phyloP scores from a whole-genome alignment of 2,329 filamentous ascomycete species.

The Gnomoniopsis smithogilvyi region DNA sequence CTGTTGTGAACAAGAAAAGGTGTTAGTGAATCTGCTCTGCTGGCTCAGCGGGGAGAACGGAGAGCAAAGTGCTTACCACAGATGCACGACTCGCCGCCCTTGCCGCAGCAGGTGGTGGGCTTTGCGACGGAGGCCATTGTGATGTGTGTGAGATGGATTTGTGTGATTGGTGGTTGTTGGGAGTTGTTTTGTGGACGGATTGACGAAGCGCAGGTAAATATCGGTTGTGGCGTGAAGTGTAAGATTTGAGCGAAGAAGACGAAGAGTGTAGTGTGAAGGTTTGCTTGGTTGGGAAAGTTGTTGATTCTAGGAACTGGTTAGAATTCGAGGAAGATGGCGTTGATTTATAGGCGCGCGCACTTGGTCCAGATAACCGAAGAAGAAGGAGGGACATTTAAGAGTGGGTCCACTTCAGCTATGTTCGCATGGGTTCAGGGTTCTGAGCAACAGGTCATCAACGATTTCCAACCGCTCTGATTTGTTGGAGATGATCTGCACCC shows the following conservation, averaged over 20 bases:
- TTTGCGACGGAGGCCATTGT: constrained; percentile 32
- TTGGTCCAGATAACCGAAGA: neutral
- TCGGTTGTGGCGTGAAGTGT: no score
- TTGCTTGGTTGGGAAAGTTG: no score
- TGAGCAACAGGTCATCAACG: constrained; percentile 6
- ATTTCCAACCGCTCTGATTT: constrained; percentile 13
- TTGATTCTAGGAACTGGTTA: no score
- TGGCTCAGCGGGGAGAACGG: neutral
- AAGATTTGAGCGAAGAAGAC: no score
- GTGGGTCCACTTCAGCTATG: constrained; percentile 1
- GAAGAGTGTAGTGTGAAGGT: no score
- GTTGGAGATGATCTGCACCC: constrained; percentile 1
- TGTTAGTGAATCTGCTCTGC: neutral
- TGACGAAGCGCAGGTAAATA: no score
- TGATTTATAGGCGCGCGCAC: no score
- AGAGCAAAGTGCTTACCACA: constrained; percentile 46
- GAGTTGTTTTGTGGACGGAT: constrained; percentile 2
- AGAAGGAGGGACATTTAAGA: neutral
- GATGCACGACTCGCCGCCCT: constrained; percentile 49
- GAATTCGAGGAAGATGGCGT: no score
- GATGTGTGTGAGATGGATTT: constrained; percentile 4
- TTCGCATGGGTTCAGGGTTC: constrained; percentile 19
- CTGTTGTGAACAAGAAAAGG: neutral
- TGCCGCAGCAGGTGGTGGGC: constrained; percentile 54
- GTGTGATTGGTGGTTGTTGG: neutral